A percentile compares a stretch with the other conserved stretches of the same genome.
Conservation (phyloP, 768 basidiomycete species). For the Mrakia hoshinonis region DNA sequence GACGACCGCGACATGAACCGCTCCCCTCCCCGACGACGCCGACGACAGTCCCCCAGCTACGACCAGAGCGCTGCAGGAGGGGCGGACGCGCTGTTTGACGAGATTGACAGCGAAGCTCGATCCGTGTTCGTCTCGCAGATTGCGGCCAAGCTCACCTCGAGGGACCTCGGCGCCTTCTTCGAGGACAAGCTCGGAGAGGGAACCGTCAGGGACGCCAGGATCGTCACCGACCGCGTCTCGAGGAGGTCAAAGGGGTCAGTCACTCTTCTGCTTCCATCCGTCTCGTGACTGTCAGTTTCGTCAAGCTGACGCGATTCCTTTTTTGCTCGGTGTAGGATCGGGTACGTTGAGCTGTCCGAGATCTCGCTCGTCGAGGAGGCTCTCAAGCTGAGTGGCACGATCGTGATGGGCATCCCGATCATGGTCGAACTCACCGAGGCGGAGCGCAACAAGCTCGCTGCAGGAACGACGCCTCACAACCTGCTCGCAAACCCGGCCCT, state of each 20-base stretch:
- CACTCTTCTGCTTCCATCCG: not conserved
- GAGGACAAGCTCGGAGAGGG: constrained; percentile 92
- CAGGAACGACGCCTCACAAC: constrained; percentile 24
- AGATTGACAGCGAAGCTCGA: constrained; percentile 95
- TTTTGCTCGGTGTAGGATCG: constrained; percentile 56
- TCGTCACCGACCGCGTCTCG: constrained; percentile 90
- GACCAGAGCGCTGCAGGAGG: constrained; percentile 44
- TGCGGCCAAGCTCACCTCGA: constrained; percentile 88
- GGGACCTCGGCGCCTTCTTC: constrained; percentile 97
- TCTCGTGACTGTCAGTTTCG: not conserved
- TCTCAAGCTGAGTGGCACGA: constrained; percentile 77
- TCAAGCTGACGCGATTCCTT: not conserved
- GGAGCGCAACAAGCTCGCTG: constrained; percentile 55
- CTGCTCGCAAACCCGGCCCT: constrained; percentile 31
- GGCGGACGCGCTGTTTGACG: constrained; percentile 58
- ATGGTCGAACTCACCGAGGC: constrained; percentile 95
- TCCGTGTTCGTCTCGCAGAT: constrained; percentile 98
- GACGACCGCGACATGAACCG: constrained; percentile 19
- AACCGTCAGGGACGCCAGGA: constrained; percentile 86
- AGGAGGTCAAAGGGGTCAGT: constrained; percentile 94
- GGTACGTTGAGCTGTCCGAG: constrained; percentile 91
- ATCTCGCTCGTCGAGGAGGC: constrained; percentile 89
- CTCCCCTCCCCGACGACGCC: constrained; percentile 24
- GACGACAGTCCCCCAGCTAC: constrained; percentile 40
- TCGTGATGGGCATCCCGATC: constrained; percentile 97